A percentile compares a stretch with the other conserved stretches of the same genome.
These are phyloP conservation scores for Pythium oligandrum DNA, from an alignment of 352 stramenopile genomes.

Conservation along the genomic window DNA sequence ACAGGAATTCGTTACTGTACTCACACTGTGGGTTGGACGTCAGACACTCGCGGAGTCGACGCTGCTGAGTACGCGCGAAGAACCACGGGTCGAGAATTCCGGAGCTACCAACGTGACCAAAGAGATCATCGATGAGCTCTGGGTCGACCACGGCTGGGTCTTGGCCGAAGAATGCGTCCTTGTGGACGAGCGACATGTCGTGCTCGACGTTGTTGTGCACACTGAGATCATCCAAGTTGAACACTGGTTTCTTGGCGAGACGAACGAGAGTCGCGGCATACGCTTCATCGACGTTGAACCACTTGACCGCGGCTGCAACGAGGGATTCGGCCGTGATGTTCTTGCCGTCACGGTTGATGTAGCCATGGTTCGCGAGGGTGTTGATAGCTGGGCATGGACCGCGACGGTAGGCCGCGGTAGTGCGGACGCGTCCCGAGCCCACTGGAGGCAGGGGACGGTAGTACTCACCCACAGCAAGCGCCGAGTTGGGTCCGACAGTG, in stretches of 20 bases:
- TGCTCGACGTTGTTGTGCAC: slow-evolving; percentile 44
- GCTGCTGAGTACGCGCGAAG: slow-evolving; percentile 5
- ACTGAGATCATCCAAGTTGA: slow-evolving; percentile 32
- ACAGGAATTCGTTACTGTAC: not conserved
- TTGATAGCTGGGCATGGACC: slow-evolving; percentile 24
- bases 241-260: slow-evolving; percentile 15
- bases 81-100: slow-evolving; percentile 3
- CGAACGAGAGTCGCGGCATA: slow-evolving; percentile 15
- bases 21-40: slow-evolving; percentile 3
- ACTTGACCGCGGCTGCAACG: slow-evolving; percentile 8
- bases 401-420: slow-evolving; percentile 6
- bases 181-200: slow-evolving; percentile 40
- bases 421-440: not conserved
- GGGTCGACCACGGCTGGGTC: slow-evolving; percentile 25
- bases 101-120: slow-evolving; percentile 12
- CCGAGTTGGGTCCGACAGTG: not conserved
- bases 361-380: slow-evolving; percentile 28
- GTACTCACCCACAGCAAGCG: slow-evolving; percentile 12
- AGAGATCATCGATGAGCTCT: slow-evolving; percentile 22
- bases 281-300: slow-evolving; percentile 21
- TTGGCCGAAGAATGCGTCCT: slow-evolving; percentile 31
- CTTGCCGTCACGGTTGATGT: slow-evolving; percentile 27
- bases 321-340: slow-evolving; percentile 25
- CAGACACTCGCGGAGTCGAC: slow-evolving; percentile 1
- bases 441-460: slow-evolving; percentile 1